Evolutionary conservation across 192 early-diverging fungal species (phyloP), one percentile per base, ranked within the genome.

Genomic region (Cetraspora pellucida): DNA sequence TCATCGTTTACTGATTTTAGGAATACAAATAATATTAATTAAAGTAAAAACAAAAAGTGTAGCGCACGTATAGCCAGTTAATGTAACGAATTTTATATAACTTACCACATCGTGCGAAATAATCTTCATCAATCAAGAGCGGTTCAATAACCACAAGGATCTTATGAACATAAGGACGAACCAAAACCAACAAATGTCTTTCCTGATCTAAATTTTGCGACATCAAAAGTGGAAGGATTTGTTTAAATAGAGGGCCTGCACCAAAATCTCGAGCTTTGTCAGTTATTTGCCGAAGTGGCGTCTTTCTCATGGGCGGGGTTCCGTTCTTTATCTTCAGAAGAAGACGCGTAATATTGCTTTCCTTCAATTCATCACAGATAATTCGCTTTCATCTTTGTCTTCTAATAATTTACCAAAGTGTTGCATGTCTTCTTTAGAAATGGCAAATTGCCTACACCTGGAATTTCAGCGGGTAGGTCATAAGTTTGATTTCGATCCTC

Each of bases 261-360:
- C n/a, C n/a, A n/a, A n/a, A 93, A 68, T 96, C 95, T 67, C 95
- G 87, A 1, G 98, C 98, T 77, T 95, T 95, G 78, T 98, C 98
- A 0, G 95, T 95, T 64, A 99, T 97, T 75, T 96, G 95, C 45
- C 98, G 90, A 78, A 98, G 85, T 1, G 97, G 94, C 11, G 85
- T 84, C 80, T 98, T 99, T 63, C 98, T 92, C 88, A 94, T 90
- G 4, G 95, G 93, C 19, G 97, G 95, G 10, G 95, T 92, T 44
- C 98, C 98, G 77, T 99, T 99, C 87, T 99, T 99, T 83, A 99
- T 97, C 82, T 95, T 96, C n/a, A 99, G 88, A 72, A 99, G 81
- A 55, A 98, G 80, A 21, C 96, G 86, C 95, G 98, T 92, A 63
- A 98, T 96, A 76, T 97, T 95, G 46, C 96, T 90, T 83, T 99